These are phyloP conservation scores for Aspergillus neoniger DNA, from an alignment of 2,329 filamentous ascomycete genomes.

Conservation along the genomic window DNA sequence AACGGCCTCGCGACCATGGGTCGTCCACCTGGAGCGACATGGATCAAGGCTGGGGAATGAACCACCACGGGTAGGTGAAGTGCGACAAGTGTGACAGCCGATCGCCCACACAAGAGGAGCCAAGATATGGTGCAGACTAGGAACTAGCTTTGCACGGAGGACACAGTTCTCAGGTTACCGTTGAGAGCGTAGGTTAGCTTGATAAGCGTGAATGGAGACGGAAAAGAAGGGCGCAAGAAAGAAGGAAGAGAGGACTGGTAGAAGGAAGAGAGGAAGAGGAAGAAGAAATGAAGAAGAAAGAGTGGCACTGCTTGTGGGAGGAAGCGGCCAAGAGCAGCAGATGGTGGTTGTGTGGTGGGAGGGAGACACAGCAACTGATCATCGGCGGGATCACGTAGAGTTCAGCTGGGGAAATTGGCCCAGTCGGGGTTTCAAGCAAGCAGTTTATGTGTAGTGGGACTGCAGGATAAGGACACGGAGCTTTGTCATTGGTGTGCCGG, in stretches of 20 bases:
- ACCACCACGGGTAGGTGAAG: slow-evolving; percentile 7
- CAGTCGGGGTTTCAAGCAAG: no score
- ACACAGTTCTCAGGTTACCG: background rate
- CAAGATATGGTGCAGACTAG: background rate
- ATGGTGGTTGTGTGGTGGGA: background rate
- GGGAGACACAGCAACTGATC: background rate
- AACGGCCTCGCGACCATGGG: slow-evolving; percentile 47
- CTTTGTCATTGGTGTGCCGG: no score
- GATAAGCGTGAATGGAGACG: background rate
- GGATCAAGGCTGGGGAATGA: slow-evolving; percentile 10
- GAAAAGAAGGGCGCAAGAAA: background rate
- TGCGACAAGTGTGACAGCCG: slow-evolving; percentile 2
- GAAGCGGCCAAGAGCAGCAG: background rate
- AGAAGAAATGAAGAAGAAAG: background rate
- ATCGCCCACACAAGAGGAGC: background rate
- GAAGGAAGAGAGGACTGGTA: background rate
- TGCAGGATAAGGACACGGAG: no score
- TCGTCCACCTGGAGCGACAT: slow-evolving; percentile 45
- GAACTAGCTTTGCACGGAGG: background rate
- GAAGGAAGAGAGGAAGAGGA: background rate
- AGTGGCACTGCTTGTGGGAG: background rate
- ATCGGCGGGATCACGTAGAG: background rate
- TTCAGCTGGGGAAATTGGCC: slow-evolving; percentile 5
- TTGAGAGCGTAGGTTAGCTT: background rate
- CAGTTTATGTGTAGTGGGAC: no score